phyloP scores from a whole-genome alignment of 2,329 filamentous ascomycete species.

The Penicillium verrucosum region DNA sequence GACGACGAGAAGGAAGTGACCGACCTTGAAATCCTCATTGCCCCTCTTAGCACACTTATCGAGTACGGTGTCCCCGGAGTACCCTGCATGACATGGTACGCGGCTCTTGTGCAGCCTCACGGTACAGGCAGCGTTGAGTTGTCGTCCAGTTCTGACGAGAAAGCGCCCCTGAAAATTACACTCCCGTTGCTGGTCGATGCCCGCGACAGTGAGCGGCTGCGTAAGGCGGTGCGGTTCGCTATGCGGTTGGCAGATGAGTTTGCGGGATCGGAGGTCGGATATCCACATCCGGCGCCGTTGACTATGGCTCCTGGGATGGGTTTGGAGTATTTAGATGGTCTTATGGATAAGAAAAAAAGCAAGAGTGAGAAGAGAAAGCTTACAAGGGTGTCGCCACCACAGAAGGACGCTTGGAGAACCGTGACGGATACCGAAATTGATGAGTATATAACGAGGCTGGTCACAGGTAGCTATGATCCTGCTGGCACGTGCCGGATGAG shows the following conservation, averaged over 20 bases:
- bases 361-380: conserved; percentile 1
- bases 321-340: not conserved
- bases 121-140: not conserved
- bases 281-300: not conserved
- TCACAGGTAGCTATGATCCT: conserved; percentile 2
- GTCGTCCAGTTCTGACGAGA: not conserved
- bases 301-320: not conserved
- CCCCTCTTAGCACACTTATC: not conserved
- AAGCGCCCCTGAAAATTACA: not conserved
- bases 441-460: conserved; percentile 1
- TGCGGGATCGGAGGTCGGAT: not conserved
- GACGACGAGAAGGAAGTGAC: not conserved
- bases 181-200: not conserved
- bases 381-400: not conserved
- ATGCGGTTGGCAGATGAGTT: conserved; percentile 5
- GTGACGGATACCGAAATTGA: not conserved
- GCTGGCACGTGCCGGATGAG: conserved; percentile 3
- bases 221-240: not conserved
- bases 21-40: not conserved
- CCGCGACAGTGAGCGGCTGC: not conserved
- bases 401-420: not conserved
- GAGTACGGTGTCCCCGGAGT: conserved; percentile 1
- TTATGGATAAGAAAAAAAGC: not conserved
- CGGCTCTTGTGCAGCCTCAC: conserved; percentile 1
- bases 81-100: conserved; percentile 1